These are phyloP conservation scores for Claviceps pazoutovae DNA, from an alignment of 2,329 filamentous ascomycete species.

Conservation along the genomic window DNA sequence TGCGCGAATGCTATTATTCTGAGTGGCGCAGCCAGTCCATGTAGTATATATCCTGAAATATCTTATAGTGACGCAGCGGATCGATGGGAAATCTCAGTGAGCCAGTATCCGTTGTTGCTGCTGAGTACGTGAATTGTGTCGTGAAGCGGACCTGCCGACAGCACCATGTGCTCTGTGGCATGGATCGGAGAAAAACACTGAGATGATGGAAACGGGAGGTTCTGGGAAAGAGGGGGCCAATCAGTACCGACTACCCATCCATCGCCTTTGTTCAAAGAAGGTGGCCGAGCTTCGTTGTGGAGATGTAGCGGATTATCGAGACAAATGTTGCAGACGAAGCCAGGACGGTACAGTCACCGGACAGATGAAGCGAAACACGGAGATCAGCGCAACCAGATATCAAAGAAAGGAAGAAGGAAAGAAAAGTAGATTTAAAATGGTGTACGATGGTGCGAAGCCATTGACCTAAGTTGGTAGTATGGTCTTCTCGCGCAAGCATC, in stretches of 20 bases:
- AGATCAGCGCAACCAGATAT: background rate
- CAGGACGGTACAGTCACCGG: background rate
- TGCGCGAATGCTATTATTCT: constrained; percentile 11
- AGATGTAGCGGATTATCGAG: background rate
- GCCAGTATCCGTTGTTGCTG: background rate
- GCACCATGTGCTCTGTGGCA: constrained; percentile 34
- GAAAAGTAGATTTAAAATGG: background rate
- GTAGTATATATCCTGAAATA: background rate
- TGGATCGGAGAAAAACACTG: background rate
- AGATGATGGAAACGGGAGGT: background rate
- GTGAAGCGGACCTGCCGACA: constrained; percentile 25
- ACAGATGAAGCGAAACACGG: background rate
- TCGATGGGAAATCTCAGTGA: background rate
- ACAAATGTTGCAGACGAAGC: background rate
- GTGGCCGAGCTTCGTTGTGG: background rate
- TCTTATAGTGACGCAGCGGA: background rate
- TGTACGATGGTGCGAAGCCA: background rate
- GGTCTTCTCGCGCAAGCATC: background rate
- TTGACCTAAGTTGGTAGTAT: background rate
- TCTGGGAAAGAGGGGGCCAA: background rate
- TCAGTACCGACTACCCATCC: background rate
- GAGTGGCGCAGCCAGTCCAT: background rate
- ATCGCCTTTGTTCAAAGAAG: background rate
- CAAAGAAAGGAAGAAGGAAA: background rate
- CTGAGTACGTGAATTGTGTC: background rate